Percentiles rank a stretch among this genome's conserved stretches.
These are phyloP conservation scores for Carallia pectinifolia DNA, from an alignment of 345 rosid species.

Conservation along the genomic window DNA sequence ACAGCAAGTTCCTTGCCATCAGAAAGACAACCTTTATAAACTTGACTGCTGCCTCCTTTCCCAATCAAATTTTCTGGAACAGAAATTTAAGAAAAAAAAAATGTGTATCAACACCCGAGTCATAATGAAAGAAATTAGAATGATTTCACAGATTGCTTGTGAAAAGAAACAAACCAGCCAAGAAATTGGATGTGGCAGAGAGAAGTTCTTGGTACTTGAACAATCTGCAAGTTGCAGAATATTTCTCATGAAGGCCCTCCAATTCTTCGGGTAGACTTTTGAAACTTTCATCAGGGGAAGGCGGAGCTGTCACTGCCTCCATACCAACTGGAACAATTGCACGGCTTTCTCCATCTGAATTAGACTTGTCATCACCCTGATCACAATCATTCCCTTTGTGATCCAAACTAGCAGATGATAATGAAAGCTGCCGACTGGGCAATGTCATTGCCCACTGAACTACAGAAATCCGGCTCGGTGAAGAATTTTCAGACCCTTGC, in stretches of 20 bases:
- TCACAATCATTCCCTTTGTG: constrained; percentile 3
- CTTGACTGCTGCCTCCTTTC: constrained; percentile 90
- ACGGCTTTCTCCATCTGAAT: constrained; percentile 33
- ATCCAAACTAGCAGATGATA: constrained; percentile 7
- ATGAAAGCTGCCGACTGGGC: constrained; percentile 22
- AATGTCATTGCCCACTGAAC: constrained; percentile 36
- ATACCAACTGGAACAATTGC: constrained; percentile 48
- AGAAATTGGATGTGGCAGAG: constrained; percentile 62
- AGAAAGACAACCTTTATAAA: constrained; percentile 75
- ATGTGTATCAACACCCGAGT: background rate
- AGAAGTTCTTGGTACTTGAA: constrained; percentile 49
- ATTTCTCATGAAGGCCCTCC: constrained; percentile 31
- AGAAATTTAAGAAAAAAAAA: background rate
- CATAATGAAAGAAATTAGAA: background rate
- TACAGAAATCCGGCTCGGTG: constrained; percentile 42
- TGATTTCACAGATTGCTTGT: background rate
- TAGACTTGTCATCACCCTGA: background rate
- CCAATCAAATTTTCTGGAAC: constrained; percentile 79
- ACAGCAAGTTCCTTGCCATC: constrained; percentile 90
- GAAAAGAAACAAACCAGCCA: constrained; percentile 46
- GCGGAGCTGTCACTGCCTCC: constrained; percentile 25
- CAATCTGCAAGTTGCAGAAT: constrained; percentile 35
- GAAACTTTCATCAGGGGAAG: constrained; percentile 32
- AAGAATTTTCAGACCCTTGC: constrained; percentile 35
- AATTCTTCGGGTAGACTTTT: constrained; percentile 20